These are phyloP conservation scores for Leishmania mexicana DNA, from an alignment of 208 protist species.

Conservation along the genomic window DNA sequence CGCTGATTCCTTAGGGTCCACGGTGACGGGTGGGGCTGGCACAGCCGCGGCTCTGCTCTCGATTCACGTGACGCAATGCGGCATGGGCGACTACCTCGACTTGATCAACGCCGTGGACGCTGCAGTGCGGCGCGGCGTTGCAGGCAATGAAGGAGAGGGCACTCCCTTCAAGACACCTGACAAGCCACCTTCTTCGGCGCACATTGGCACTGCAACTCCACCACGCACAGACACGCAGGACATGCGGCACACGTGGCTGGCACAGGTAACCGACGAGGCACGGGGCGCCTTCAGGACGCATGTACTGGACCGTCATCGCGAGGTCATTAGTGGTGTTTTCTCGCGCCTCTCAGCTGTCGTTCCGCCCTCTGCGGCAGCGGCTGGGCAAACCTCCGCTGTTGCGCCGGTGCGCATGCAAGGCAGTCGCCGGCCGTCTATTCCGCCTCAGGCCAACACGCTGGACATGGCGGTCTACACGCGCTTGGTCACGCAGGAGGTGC, in stretches of 20 bases:
- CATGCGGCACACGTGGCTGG: conserved; percentile 49
- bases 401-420: conserved; percentile 27
- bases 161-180: not conserved
- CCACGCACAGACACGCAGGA: conserved; percentile 23
- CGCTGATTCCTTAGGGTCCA: conserved; percentile 4
- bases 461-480: conserved; percentile 55
- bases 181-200: not conserved
- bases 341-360: conserved; percentile 37
- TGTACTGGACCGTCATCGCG: conserved; percentile 70
- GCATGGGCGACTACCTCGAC: conserved; percentile 44
- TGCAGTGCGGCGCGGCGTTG: conserved; percentile 6
- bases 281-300: conserved; percentile 56
- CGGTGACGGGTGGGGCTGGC: not conserved
- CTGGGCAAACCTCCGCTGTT: conserved; percentile 25
- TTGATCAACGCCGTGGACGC: conserved; percentile 33
- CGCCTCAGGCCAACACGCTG: conserved; percentile 40
- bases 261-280: conserved; percentile 50
- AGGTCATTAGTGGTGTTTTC: conserved; percentile 51
- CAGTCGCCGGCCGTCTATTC: conserved; percentile 16
- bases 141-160: not conserved
- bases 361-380: conserved; percentile 34
- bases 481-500: conserved; percentile 54
- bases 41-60: conserved; percentile 14
- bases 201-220: not conserved
- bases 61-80: conserved; percentile 38